Conservation (phyloP, 495 filamentous ascomycete species). For the Haplographium delicatum region DNA sequence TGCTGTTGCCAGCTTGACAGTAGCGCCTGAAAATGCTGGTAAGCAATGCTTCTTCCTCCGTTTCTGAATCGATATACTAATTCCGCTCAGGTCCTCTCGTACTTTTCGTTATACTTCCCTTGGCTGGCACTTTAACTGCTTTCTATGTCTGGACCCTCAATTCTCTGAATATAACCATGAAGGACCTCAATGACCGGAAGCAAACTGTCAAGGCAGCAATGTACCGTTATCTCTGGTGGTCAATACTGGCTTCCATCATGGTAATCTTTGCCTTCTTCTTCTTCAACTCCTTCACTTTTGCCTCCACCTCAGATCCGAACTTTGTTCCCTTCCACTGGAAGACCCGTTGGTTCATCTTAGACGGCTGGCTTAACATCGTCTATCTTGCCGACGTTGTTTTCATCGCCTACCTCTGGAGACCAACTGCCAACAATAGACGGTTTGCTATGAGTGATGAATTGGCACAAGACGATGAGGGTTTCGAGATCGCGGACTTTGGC, state of each 20-base stretch:
- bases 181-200: slow-evolving; percentile 88
- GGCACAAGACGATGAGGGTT: slow-evolving; percentile 91
- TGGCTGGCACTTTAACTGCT: slow-evolving; percentile 87
- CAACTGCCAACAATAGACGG: slow-evolving; percentile 91
- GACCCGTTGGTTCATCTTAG: slow-evolving; percentile 92
- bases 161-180: slow-evolving; percentile 89
- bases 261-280: slow-evolving; percentile 96
- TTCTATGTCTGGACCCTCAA: slow-evolving; percentile 99
- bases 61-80: slow-evolving; percentile 6
- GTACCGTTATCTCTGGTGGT: slow-evolving; percentile 99
- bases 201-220: slow-evolving; percentile 83
- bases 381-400: slow-evolving; percentile 89
- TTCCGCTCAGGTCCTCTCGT: slow-evolving; percentile 67
- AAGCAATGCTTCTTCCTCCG: slow-evolving; percentile 11
- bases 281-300: slow-evolving; percentile 91
- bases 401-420: slow-evolving; percentile 95
- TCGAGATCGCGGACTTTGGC: slow-evolving; percentile 91
- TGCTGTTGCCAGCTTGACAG: slow-evolving; percentile 79
- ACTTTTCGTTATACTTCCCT: slow-evolving; percentile 89
- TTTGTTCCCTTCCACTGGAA: slow-evolving; percentile 97
- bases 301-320: slow-evolving; percentile 70
- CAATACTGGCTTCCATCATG: slow-evolving; percentile 83
- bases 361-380: slow-evolving; percentile 96
- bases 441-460: slow-evolving; percentile 99
- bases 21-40: slow-evolving; percentile 73